phyloP scores from a whole-genome alignment of 2,329 filamentous ascomycete genomes.

The Phyllosticta citribraziliensis region DNA sequence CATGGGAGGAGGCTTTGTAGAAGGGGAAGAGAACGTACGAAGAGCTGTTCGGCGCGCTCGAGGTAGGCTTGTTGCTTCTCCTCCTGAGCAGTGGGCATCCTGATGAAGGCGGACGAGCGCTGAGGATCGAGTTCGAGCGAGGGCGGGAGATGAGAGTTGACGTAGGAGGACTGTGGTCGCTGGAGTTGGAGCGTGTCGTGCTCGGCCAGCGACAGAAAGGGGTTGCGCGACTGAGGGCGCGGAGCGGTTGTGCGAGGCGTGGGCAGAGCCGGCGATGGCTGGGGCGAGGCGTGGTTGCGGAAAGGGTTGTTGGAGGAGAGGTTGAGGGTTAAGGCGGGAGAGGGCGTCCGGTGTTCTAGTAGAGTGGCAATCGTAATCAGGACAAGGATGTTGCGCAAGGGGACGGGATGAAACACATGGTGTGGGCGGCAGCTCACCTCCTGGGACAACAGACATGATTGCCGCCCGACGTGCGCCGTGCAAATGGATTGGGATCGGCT shows the following conservation, averaged over 20 bases:
- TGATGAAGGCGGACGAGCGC: constrained; percentile 17
- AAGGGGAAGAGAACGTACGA: constrained; percentile 50
- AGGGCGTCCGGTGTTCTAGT: constrained; percentile 33
- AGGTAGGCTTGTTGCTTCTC: constrained; percentile 33
- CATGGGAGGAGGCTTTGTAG: constrained; percentile 3
- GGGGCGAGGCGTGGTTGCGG: constrained; percentile 59
- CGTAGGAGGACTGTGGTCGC: neutral
- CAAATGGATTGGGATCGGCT: constrained; percentile 8
- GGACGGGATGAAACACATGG: constrained; percentile 10
- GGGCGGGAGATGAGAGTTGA: constrained; percentile 5
- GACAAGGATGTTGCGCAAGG: constrained; percentile 15
- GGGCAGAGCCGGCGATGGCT: constrained; percentile 25
- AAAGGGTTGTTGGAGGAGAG: constrained; percentile 70
- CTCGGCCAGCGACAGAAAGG: constrained; percentile 45
- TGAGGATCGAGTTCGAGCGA: neutral
- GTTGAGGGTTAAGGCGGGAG: constrained; percentile 51
- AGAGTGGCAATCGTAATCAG: constrained; percentile 17
- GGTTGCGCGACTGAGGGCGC: constrained; percentile 61
- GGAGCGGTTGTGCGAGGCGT: constrained; percentile 29
- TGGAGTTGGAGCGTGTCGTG: neutral
- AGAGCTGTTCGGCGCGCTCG: constrained; percentile 57
- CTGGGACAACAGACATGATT: constrained; percentile 33
- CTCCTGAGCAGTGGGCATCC: constrained; percentile 34
- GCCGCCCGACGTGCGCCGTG: constrained; percentile 14
- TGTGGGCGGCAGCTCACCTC: constrained; percentile 12